Conservation (phyloP, 768 basidiomycete species). For the Collybia nuda region DNA sequence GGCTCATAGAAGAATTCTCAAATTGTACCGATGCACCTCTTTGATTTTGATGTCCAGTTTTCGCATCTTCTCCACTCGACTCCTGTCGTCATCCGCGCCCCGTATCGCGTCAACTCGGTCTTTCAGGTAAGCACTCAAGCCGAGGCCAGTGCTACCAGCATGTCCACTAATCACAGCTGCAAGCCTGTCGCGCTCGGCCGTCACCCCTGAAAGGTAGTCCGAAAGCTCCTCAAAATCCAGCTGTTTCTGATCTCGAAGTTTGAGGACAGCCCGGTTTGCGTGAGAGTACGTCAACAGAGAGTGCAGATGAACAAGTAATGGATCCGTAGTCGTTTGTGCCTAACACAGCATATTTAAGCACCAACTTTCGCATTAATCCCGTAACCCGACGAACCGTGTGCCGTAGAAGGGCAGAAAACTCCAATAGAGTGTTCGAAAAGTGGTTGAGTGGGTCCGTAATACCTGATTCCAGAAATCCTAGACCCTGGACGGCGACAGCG, state of each 20-base stretch:
- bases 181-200: slow-evolving; percentile 88
- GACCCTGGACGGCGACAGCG: slow-evolving; percentile 92
- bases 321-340: slow-evolving; percentile 91
- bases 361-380: neutral
- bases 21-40: slow-evolving; percentile 64
- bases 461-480: slow-evolving; percentile 97
- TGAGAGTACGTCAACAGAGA: slow-evolving; percentile 93
- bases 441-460: slow-evolving; percentile 98
- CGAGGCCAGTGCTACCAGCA: slow-evolving; percentile 80
- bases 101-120: slow-evolving; percentile 91
- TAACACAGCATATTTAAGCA: slow-evolving; percentile 24
- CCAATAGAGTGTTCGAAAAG: slow-evolving; percentile 93
- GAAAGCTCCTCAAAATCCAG: slow-evolving; percentile 97
- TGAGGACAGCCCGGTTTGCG: slow-evolving; percentile 91
- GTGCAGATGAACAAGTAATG: slow-evolving; percentile 87
- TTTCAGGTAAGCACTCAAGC: slow-evolving; percentile 85
- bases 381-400: slow-evolving; percentile 61
- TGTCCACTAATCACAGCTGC: slow-evolving; percentile 89
- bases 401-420: slow-evolving; percentile 88
- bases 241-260: slow-evolving; percentile 96
- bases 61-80: slow-evolving; percentile 89
- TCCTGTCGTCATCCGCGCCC: slow-evolving; percentile 91
- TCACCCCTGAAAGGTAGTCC: slow-evolving; percentile 91
- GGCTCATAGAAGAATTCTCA: too few species aligned
- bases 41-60: slow-evolving; percentile 94